Evolutionary conservation across 305 asterid genomes (phyloP).

Genomic region (Fraxinus ornus): DNA sequence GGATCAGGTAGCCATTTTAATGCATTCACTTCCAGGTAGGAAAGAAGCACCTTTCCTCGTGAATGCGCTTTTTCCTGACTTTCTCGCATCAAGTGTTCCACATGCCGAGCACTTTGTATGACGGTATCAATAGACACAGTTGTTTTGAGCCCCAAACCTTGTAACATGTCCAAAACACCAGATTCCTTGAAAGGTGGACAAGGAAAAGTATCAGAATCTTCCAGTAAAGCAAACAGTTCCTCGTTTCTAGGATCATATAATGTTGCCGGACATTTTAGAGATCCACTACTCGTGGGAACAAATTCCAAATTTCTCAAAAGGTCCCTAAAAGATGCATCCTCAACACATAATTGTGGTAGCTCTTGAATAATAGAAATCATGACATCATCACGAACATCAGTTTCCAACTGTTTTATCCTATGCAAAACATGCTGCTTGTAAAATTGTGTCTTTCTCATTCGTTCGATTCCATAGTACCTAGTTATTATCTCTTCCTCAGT

Average conservation of each 20-base stretch:
- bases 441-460: conserved; percentile 81
- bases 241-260: conserved; percentile 93
- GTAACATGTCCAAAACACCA: conserved; percentile 76
- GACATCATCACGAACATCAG: conserved; percentile 61
- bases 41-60: conserved; percentile 83
- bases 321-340: conserved; percentile 71
- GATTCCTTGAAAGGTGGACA: conserved; percentile 61
- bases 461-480: conserved; percentile 68
- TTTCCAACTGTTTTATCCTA: conserved; percentile 53
- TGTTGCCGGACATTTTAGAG: conserved; percentile 56
- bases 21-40: conserved; percentile 90
- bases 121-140: conserved; percentile 77
- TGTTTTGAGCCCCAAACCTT: conserved; percentile 88
- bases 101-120: conserved; percentile 76
- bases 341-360: conserved; percentile 77
- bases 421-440: conserved; percentile 61
- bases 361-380: conserved; percentile 84
- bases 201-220: conserved; percentile 83
- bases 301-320: conserved; percentile 63
- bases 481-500: conserved; percentile 74
- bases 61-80: conserved; percentile 64
- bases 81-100: conserved; percentile 67
- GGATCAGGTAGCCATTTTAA: conserved; percentile 73
- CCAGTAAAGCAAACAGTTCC: conserved; percentile 80
- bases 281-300: conserved; percentile 72